Base-by-base conservation (phyloP, 768 basidiomycete genomes). In the Pisolithus albus region DNA sequence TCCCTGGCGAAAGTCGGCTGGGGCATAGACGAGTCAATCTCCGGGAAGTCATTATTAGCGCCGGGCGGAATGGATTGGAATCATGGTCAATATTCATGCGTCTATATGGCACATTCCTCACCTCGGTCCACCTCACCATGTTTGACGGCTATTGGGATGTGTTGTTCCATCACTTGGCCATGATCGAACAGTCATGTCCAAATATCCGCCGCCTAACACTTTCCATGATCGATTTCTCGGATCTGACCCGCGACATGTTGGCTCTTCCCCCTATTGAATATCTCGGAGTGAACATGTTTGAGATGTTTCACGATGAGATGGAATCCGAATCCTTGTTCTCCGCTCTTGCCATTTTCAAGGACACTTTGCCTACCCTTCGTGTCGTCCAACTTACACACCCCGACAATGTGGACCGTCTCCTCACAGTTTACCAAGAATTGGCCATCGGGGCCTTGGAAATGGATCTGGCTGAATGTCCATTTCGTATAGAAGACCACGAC, bases 361-460 rank as follows among this genome's bases (percentile, higher is more conserved):
- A 52, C n/a, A 55, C 24, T 18, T 34, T 47, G 0, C 61, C 63
- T 7, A 56, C 64, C 16, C 32, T 65, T 43, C 56, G 38, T 9
- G 59, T 59, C 1, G 54, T 65, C 2, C 64, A 57, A 13, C 55
- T 66, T 19, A 24, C 57, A 26, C 45, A 61, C n/a, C 53, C 47
- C 26, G 13, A 19, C 2, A 62, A 58, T 10, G 43, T 61, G 19
- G 41, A 37, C 11, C 56, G 56, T 44, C 48, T 65, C 38, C 49
- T 61, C 46, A 57, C 30, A 30, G 2, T 1, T 30, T 10, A 30
- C 30, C 1, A 30, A 1, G 30, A 30, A 9, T 1, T 30, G 10
- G 10, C 30, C 10, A 2, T 10, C 8, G 8, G 3, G 30, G 30
- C 30, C 30, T 2, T 30, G 30, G 30, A 30, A 30, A 26, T 4